Conservation (phyloP, 768 basidiomycete genomes). For the Lentinus brumalis region DNA sequence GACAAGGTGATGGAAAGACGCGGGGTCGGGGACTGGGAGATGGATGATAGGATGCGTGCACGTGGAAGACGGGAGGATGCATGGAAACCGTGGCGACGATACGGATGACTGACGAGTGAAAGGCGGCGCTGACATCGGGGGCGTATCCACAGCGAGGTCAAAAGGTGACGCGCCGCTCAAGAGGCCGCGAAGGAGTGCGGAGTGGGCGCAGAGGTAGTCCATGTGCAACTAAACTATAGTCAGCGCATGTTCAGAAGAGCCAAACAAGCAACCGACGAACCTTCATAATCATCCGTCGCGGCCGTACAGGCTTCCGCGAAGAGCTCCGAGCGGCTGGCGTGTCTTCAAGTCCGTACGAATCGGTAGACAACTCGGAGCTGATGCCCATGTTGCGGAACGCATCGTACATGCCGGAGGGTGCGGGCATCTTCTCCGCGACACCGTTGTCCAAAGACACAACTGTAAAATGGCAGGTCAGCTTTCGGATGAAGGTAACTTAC, state of each 20-base stretch:
- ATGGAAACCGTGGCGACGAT: slow-evolving; percentile 48
- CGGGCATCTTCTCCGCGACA: slow-evolving; percentile 17
- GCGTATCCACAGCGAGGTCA: slow-evolving; percentile 51
- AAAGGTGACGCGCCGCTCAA: slow-evolving; percentile 67
- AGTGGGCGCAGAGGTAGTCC: slow-evolving; percentile 84
- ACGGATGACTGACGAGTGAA: slow-evolving; percentile 44
- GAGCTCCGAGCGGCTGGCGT: slow-evolving; percentile 32
- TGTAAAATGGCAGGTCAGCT: slow-evolving; percentile 10
- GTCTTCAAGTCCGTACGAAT: slow-evolving; percentile 15
- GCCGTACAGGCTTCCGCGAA: slow-evolving; percentile 32
- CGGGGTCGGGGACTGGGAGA: slow-evolving; percentile 74
- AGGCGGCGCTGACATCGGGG: slow-evolving; percentile 37
- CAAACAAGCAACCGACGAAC: slow-evolving; percentile 39
- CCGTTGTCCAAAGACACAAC: slow-evolving; percentile 29
- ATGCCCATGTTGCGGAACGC: slow-evolving; percentile 20
- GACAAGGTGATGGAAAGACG: slow-evolving; percentile 69
- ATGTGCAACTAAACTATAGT: slow-evolving; percentile 61
- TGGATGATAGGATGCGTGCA: slow-evolving; percentile 65
- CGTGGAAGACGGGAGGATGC: slow-evolving; percentile 63
- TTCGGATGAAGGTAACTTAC: neutral
- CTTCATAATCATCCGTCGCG: slow-evolving; percentile 56
- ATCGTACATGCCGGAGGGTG: slow-evolving; percentile 16
- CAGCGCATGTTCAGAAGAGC: slow-evolving; percentile 7
- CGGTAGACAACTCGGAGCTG: slow-evolving; percentile 10
- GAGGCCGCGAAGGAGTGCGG: slow-evolving; percentile 67